Conservation (phyloP, 768 basidiomycete species). For the Mycena filopes region DNA sequence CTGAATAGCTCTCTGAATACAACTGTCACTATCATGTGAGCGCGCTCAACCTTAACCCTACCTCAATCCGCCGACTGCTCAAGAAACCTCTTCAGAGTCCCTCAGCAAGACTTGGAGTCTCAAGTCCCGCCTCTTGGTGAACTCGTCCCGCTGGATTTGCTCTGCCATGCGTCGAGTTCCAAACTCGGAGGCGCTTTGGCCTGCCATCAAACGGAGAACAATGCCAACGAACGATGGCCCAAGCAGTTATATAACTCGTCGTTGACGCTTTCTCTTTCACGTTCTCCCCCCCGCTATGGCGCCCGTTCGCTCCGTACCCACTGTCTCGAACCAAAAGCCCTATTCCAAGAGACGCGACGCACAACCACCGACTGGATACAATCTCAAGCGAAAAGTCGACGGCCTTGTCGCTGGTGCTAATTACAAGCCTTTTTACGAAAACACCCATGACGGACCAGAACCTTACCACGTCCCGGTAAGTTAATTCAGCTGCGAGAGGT, state of each 20-base stretch:
- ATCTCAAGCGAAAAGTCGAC: background rate
- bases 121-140: too few relatives aligned
- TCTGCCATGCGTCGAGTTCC: too few relatives aligned
- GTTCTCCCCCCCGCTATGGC: conserved; percentile 8
- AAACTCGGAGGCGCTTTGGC: too few relatives aligned
- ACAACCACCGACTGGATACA: conserved; percentile 11
- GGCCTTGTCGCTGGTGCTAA: background rate
- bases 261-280: background rate
- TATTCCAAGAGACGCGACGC: background rate
- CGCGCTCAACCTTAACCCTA: too few relatives aligned
- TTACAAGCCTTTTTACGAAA: conserved; percentile 1
- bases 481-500: background rate
- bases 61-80: too few relatives aligned
- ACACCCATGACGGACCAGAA: conserved; percentile 4
- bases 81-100: too few relatives aligned
- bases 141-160: too few relatives aligned
- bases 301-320: conserved; percentile 6
- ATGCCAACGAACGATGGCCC: background rate
- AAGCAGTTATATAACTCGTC: background rate
- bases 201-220: background rate
- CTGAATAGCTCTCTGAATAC: too few relatives aligned
- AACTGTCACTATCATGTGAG: too few relatives aligned
- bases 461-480: conserved; percentile 6
- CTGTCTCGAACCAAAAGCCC: too few relatives aligned
- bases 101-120: too few relatives aligned